Evolutionary conservation across 768 basidiomycete genomes (phyloP), one percentile per base, ranked within the genome.

Genomic region (Candolleomyces aberdarensis): DNA sequence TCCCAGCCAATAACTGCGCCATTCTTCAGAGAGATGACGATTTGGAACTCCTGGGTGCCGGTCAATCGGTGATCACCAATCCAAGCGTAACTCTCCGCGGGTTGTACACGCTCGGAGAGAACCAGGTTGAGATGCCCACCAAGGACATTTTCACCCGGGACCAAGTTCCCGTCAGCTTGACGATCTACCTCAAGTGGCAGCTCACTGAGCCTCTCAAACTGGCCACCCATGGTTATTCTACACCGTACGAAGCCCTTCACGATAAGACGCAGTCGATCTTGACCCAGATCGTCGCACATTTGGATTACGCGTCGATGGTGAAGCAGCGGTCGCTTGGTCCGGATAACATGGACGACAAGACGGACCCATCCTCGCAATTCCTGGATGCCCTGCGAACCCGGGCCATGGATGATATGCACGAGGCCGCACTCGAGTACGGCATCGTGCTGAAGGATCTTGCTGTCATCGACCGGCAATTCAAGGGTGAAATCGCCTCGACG

Each of bases 231-330:
- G 92, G 92, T 20, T 94, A 94, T 70, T 82, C 84, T 60, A 92
- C 91, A 0, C 91, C 92, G 5, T 94, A 89, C 66, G 88, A 91
- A 65, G 88, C 89, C 0, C 79, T 90, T 49, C 70, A 78, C 51
- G 92, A 94, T 73, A 94, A 94, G 77, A 89, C 91, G 0, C 92
- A 93, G 72, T 91, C 89, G 0, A 92, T 94, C 62, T 72, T 94
- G 57, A 94, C 91, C 0, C 92, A 93, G 72, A 92, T 94, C 39
- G 89, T 93, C 19, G 86, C 91, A 5, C 91, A 93, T 70, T 77
- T 89, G 72, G 78, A 75, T 74, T 80, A 77, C 60, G 81, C 75
- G 39, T 74, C 79, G 2, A 79, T 78, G 80, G 73, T 92, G 53
- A 92, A 92, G 72, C 91, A 91, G 65, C 85, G 91, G 20, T 88